Evolutionary conservation across 140 eudicot genomes (phyloP), one percentile per base, ranked within the genome.

Genomic region (Bidens hawaiensis): DNA sequence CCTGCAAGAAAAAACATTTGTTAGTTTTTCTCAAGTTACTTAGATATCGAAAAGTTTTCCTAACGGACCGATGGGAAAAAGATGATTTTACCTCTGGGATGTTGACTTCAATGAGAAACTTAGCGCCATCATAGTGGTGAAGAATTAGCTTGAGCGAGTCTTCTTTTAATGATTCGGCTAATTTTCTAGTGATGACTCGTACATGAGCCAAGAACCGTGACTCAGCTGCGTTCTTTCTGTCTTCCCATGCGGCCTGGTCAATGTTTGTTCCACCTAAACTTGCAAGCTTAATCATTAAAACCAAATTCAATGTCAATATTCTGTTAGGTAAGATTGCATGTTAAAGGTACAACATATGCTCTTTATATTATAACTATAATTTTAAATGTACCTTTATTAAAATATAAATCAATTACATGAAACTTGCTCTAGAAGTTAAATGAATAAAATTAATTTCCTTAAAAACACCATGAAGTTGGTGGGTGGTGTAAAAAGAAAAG

Each of bases 171-270:
- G 98, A 95, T 64, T 87, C 96, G 6, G 90, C 86, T 41, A 87
- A 48, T 56, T 91, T 84, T 71, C 98, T 78, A 0, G 95, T 91
- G 21, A 80, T 45, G 2, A 91, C 95, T 30, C 85, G 83, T 21
- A 90, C 97, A 85, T 91, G 98, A 55, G 98, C 98, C 40, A 96
- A 96, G 64, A 91, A 91, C 15, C 99, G 93, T 0, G 99, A 93
- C 72, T 93, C 99, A 0, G 95, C 95, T 0, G 79, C 82, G 78
- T 88, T 87, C 72, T 93, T 93, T 76, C 88, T 93, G 89, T 93
- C 99, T 74, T 93, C 99, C 99, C 99, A 93, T 6, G 99, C 99
- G 2, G 93, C 21, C 47, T 93, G 95, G 53, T 93, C 95, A 45
- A 93, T 87, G 72, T 93, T 93, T 2, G 96, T 79, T 31, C 99